Evolutionary conservation across 371 early-diverging fungal genomes (phyloP).

Genomic region (Mucor circinelloides): DNA sequence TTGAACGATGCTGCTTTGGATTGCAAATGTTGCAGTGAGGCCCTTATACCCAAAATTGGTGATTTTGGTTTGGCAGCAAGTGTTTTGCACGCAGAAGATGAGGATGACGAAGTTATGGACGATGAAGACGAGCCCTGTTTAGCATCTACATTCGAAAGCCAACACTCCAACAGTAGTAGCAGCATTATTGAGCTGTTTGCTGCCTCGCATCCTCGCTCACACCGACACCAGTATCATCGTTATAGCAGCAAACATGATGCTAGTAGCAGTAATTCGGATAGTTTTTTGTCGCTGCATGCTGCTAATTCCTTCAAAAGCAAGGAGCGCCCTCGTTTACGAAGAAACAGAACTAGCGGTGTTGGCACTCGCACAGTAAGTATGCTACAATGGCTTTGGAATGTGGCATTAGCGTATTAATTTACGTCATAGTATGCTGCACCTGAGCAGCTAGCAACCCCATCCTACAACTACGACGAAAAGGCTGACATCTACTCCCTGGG

Average conservation of each 20-base stretch:
- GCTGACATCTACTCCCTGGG: constrained; percentile 76
- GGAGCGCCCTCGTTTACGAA: background rate
- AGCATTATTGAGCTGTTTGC: constrained; percentile 5
- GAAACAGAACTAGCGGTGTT: constrained; percentile 58
- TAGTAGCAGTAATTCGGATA: constrained; percentile 8
- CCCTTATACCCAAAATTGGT: constrained; percentile 69
- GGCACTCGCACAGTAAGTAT: constrained; percentile 73
- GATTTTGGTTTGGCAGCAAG: constrained; percentile 87
- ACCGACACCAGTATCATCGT: background rate
- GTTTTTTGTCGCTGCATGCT: background rate
- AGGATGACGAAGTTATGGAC: constrained; percentile 12
- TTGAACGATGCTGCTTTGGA: background rate
- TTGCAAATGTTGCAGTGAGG: background rate
- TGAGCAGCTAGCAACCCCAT: constrained; percentile 77
- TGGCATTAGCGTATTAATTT: background rate
- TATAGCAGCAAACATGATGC: background rate
- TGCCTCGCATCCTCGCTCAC: background rate
- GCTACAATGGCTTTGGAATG: background rate
- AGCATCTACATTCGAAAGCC: constrained; percentile 1
- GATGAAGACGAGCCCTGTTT: background rate
- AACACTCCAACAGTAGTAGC: background rate
- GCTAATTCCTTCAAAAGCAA: background rate
- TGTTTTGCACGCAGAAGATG: constrained; percentile 20
- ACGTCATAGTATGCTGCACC: constrained; percentile 85
- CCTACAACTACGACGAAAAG: constrained; percentile 60